These are phyloP conservation scores for Raddia guianensis DNA, from an alignment of 176 grass and related monocot genomes.

Conservation along the genomic window DNA sequence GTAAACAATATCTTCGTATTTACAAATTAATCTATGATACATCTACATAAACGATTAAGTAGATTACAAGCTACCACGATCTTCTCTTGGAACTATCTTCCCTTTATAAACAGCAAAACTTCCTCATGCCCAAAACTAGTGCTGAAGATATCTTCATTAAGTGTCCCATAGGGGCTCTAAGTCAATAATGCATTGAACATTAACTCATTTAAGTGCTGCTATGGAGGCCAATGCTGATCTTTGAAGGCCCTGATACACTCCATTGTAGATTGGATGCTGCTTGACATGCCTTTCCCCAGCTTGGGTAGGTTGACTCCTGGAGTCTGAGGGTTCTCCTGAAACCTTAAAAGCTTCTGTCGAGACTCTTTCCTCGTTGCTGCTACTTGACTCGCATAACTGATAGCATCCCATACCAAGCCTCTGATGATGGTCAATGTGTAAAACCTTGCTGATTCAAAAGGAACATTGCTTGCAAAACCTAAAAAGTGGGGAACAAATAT, in stretches of 20 bases:
- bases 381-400: conserved; percentile 48
- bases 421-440: conserved; percentile 50
- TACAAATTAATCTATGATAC: conserved; percentile 5
- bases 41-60: background rate
- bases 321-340: conserved; percentile 42
- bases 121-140: conserved; percentile 25
- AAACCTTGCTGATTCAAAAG: conserved; percentile 60
- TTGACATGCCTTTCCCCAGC: conserved; percentile 56
- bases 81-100: background rate
- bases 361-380: conserved; percentile 57
- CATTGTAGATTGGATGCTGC: conserved; percentile 57
- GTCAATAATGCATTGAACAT: conserved; percentile 6
- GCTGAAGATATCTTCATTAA: background rate
- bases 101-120: background rate
- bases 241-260: conserved; percentile 73
- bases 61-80: conserved; percentile 8
- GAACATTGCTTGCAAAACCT: conserved; percentile 54
- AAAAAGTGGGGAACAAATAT: background rate
- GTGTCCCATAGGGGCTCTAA: background rate
- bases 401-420: conserved; percentile 54
- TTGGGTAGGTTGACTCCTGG: conserved; percentile 55
- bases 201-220: background rate
- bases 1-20: background rate
- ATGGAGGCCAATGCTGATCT: conserved; percentile 67
- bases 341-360: conserved; percentile 44